Evolutionary conservation across 2,329 filamentous ascomycete genomes (phyloP).

Genomic region (Phialemoniopsis sp.): DNA sequence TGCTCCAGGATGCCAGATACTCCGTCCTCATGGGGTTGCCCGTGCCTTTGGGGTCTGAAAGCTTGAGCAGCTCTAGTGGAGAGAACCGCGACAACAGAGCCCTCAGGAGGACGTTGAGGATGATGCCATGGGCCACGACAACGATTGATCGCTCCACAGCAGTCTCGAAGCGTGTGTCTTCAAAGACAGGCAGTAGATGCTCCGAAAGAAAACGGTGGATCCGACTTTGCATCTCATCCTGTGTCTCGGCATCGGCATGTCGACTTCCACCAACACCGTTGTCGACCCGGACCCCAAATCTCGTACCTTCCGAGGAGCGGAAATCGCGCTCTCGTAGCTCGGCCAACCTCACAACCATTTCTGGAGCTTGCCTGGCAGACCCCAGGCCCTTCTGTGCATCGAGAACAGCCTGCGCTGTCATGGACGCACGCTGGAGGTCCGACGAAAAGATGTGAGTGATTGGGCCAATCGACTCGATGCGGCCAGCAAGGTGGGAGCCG

Average conservation of each 20-base stretch:
- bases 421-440: conserved; percentile 67
- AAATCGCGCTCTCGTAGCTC: conserved; percentile 72
- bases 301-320: conserved; percentile 64
- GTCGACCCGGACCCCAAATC: conserved; percentile 34
- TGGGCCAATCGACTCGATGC: conserved; percentile 15
- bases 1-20: conserved; percentile 40
- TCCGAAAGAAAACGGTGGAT: conserved; percentile 62
- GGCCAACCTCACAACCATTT: conserved; percentile 29
- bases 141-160: conserved; percentile 42
- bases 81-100: conserved; percentile 54
- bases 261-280: conserved; percentile 12
- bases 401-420: conserved; percentile 65
- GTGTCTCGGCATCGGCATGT: conserved; percentile 59
- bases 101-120: conserved; percentile 67
- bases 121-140: conserved; percentile 79
- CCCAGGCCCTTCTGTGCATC: conserved; percentile 39
- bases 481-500: conserved; percentile 53
- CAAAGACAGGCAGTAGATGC: conserved; percentile 55
- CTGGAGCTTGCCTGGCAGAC: not conserved
- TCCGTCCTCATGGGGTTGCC: conserved; percentile 13
- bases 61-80: conserved; percentile 11
- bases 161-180: conserved; percentile 3
- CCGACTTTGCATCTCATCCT: conserved; percentile 60
- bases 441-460: conserved; percentile 73
- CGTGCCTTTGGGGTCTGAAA: conserved; percentile 9